Percentiles rank a stretch among this genome's conserved stretches.
These are phyloP conservation scores for Porphyrellus cyaneotinctus DNA, from an alignment of 768 basidiomycete species.

Conservation along the genomic window DNA sequence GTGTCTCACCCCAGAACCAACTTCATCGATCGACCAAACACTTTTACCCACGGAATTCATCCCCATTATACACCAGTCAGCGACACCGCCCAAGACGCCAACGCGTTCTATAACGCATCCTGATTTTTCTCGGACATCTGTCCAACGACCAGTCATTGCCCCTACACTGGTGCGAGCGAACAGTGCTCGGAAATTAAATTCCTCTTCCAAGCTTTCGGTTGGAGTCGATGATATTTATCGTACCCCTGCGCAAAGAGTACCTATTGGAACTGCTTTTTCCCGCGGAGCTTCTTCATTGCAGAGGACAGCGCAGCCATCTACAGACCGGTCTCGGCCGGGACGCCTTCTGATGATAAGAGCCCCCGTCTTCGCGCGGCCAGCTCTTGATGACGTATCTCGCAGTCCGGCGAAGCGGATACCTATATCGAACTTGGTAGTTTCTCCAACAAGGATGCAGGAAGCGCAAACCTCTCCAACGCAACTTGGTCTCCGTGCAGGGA, in stretches of 20 bases:
- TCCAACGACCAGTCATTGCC: constrained; percentile 28
- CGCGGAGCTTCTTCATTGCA: constrained; percentile 49
- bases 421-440: constrained; percentile 25
- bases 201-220: constrained; percentile 35
- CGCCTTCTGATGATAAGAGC: constrained; percentile 14
- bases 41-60: constrained; percentile 3
- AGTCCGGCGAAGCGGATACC: constrained; percentile 35
- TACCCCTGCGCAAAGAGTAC: constrained; percentile 65
- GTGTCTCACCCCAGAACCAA: constrained; percentile 24
- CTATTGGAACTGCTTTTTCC: constrained; percentile 47
- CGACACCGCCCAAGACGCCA: constrained; percentile 19
- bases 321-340: constrained; percentile 18
- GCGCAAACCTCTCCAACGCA: constrained; percentile 14
- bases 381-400: constrained; percentile 35
- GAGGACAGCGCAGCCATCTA: constrained; percentile 38
- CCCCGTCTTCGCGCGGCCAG: constrained; percentile 41
- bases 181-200: constrained; percentile 10
- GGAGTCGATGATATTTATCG: constrained; percentile 38
- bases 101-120: constrained; percentile 9
- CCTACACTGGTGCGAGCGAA: constrained; percentile 28
- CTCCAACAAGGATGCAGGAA: constrained; percentile 19
- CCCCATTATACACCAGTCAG: constrained; percentile 18
- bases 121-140: constrained; percentile 15
- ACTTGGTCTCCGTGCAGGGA: constrained; percentile 26
- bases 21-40: constrained; percentile 15